Evolutionary conservation across 148 eudicot genomes (phyloP).

Genomic region (Salicornia ramosissima): DNA sequence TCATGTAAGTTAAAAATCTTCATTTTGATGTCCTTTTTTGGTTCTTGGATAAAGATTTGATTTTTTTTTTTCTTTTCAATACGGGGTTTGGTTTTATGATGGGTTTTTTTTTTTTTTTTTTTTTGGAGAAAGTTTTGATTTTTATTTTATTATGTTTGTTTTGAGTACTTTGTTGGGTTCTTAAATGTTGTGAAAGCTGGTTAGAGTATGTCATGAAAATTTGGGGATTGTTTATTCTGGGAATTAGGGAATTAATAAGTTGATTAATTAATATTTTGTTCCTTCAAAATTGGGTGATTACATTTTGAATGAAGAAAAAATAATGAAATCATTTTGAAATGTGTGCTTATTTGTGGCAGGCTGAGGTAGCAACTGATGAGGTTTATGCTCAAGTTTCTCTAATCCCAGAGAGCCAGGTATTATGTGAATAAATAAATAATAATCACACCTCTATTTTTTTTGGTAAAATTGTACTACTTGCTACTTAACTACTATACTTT

Average conservation of each 20-base stretch:
- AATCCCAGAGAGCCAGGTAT: slow-evolving; percentile 74
- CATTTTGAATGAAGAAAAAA: slow-evolving; percentile 3
- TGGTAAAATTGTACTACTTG: too few relatives aligned
- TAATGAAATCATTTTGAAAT: slow-evolving; percentile 22
- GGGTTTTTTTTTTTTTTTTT: slow-evolving; percentile 9
- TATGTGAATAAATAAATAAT: slow-evolving; percentile 11
- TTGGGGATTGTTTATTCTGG: slow-evolving; percentile 22
- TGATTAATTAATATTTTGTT: slow-evolving; percentile 18
- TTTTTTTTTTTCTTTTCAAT: slow-evolving; percentile 5
- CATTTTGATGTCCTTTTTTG: background rate
- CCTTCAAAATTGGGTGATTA: slow-evolving; percentile 29
- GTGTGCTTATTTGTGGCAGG: slow-evolving; percentile 49
- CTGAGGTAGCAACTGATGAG: slow-evolving; percentile 83
- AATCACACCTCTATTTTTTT: too few relatives aligned
- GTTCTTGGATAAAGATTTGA: background rate
- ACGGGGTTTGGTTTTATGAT: slow-evolving; percentile 13
- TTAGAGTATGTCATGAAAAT: slow-evolving; percentile 23
- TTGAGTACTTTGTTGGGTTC: slow-evolving; percentile 5
- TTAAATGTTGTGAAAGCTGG: slow-evolving; percentile 28
- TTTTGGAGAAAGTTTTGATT: slow-evolving; percentile 23
- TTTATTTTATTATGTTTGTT: slow-evolving; percentile 15
- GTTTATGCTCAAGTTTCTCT: slow-evolving; percentile 89
- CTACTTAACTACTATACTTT: slow-evolving; percentile 19
- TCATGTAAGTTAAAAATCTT: slow-evolving; percentile 46
- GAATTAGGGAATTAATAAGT: slow-evolving; percentile 14